Conservation (phyloP, 306 rosid species). For the Crataegus laevigata region DNA sequence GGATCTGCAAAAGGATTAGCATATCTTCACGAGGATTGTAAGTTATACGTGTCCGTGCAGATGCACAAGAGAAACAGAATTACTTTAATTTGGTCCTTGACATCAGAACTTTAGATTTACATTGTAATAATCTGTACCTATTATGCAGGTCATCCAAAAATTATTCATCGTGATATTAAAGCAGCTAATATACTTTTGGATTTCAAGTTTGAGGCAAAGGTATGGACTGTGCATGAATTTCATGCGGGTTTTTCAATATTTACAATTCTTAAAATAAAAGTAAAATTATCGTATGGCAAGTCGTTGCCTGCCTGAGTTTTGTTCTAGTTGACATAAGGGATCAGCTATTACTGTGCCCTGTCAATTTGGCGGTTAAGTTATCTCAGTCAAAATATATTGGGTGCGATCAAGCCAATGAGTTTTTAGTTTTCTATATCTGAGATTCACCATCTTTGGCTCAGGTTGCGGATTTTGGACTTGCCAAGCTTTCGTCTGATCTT, state of each 20-base stretch:
- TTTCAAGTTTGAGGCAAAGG: conserved; percentile 91
- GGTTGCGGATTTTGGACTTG: conserved; percentile 99
- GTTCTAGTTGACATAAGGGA: neutral
- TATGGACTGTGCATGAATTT: conserved; percentile 12
- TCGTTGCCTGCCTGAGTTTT: neutral
- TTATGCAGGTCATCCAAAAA: conserved; percentile 84
- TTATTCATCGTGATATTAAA: conserved; percentile 95
- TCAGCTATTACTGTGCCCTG: neutral
- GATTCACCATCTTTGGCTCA: conserved; percentile 19
- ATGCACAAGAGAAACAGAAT: neutral
- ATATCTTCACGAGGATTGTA: conserved; percentile 97
- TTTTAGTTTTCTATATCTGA: neutral
- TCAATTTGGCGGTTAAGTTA: neutral
- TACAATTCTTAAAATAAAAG: neutral
- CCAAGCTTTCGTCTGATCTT: conserved; percentile 69
- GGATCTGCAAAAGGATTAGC: conserved; percentile 97
- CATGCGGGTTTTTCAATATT: neutral
- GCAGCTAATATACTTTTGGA: conserved; percentile 82
- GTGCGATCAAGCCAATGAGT: neutral
- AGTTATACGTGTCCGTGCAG: conserved; percentile 20
- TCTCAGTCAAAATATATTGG: neutral
- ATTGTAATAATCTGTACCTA: conserved; percentile 2
- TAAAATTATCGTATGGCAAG: neutral
- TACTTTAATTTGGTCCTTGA: neutral
- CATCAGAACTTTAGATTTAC: neutral